Evolutionary conservation across 306 rosid genomes (phyloP).

Genomic region (Ochetophila trinervis): DNA sequence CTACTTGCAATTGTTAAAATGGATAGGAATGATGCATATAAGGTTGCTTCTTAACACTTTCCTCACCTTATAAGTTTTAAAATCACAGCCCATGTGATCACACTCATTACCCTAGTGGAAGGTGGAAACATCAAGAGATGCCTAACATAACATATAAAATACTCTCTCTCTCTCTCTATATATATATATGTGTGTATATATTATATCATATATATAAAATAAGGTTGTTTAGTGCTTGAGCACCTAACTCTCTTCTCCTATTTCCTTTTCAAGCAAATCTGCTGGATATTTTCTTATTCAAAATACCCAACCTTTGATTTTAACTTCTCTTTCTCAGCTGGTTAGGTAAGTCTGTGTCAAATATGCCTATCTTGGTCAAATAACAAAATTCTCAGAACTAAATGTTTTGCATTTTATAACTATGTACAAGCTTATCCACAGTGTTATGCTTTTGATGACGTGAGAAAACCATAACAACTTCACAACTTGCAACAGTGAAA

Average conservation of each 20-base stretch:
- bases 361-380: background rate
- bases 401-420: background rate
- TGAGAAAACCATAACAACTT: slow-evolving; percentile 1
- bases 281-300: slow-evolving; percentile 22
- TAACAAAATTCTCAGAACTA: background rate
- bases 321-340: slow-evolving; percentile 15
- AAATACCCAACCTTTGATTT: slow-evolving; percentile 23
- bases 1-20: no score
- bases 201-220: no score
- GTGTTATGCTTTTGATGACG: slow-evolving; percentile 10
- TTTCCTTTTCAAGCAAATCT: slow-evolving; percentile 30
- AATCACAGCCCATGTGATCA: slow-evolving; percentile 35
- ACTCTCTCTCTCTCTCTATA: background rate
- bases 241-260: slow-evolving; percentile 42
- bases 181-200: no score
- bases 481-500: background rate
- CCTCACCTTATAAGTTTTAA: background rate
- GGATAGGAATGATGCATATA: no score
- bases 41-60: no score
- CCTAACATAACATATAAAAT: slow-evolving; percentile 4
- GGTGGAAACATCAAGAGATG: slow-evolving; percentile 39
- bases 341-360: slow-evolving; percentile 14
- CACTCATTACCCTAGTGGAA: background rate
- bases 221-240: slow-evolving; percentile 33
- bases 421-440: slow-evolving; percentile 1